Base-by-base conservation (phyloP, 441 rosid species). In the Pelargonium australe region DNA sequence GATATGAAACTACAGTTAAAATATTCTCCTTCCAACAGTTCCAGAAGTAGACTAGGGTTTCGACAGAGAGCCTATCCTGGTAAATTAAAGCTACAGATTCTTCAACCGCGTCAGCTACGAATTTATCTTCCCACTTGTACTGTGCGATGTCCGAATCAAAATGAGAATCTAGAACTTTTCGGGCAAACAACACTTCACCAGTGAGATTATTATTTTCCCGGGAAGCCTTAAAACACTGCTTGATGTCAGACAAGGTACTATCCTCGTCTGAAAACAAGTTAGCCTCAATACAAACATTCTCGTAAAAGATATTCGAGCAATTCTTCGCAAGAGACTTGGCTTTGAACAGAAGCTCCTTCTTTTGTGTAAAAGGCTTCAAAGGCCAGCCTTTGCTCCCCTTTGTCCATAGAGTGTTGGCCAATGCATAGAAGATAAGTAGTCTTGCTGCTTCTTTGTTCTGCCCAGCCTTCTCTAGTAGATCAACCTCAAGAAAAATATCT, bases 331-430 rank as follows among this genome's bases (percentile, higher is more conserved):
- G 76, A 3, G 76, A 72, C 67, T 70, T 78, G 13, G 85, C 86
- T 65, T 74, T 80, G 43, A 28, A 14, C 8, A 86, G 41, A 68
- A 83, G 84, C 53, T 77, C 72, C 65, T 77, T 83, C 65, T 77
- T 83, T 37, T 76, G 68, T 17, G 13, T 4, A 70, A 83, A 84
- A 43, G 57, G 75, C 80, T 84, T 83, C 58, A 81, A 70, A 3
- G 88, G 87, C 88, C 90, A 86, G 19, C 88, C 90, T 49, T 51
- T 66, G 75, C 80, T 78, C 68, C 82, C 77, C 13, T 40, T 10
- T 7, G 72, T 72, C 88, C 88, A 86, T 0, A 86, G 83, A 70
- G 88, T 83, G 70, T 65, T 73, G 12, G 78, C 76, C 60, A 81
- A 47, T 8, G 81, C 85, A 64, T 73, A 76, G 75, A 75, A 71